phyloP scores from a whole-genome alignment of 1,284 basidiomycete species.

The Phlebopus sp. region DNA sequence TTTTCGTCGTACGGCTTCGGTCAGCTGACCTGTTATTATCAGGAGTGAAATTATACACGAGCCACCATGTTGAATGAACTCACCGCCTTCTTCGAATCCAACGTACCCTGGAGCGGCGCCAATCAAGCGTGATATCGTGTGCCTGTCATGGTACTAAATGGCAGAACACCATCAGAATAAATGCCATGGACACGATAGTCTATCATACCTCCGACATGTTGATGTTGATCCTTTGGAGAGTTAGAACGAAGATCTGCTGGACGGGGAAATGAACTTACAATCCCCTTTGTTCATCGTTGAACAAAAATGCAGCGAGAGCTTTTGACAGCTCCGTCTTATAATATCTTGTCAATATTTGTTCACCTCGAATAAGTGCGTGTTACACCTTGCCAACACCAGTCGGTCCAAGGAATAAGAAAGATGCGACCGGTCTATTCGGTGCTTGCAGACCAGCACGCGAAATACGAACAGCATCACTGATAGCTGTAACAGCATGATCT shows the following conservation, averaged over 20 bases:
- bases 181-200: not conserved
- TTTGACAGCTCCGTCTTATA: slow-evolving; percentile 84
- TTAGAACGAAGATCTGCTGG: not conserved
- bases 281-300: slow-evolving; percentile 83
- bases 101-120: slow-evolving; percentile 93
- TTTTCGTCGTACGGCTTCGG: slow-evolving; percentile 82
- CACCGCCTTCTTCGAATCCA: slow-evolving; percentile 88
- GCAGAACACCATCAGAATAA: not conserved
- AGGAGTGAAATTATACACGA: not conserved
- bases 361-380: not conserved
- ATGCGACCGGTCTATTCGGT: slow-evolving; percentile 84
- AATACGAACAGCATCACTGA: slow-evolving; percentile 87
- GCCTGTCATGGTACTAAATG: slow-evolving; percentile 76
- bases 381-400: slow-evolving; percentile 81
- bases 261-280: slow-evolving; percentile 48
- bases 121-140: slow-evolving; percentile 87
- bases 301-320: slow-evolving; percentile 81
- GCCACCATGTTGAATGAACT: slow-evolving; percentile 9
- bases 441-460: slow-evolving; percentile 88
- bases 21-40: slow-evolving; percentile 60
- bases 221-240: slow-evolving; percentile 66
- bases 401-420: slow-evolving; percentile 88
- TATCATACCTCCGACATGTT: slow-evolving; percentile 78
- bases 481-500: slow-evolving; percentile 75
- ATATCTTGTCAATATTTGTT: not conserved